A percentile compares a stretch with the other conserved stretches of the same genome.
phyloP scores from a whole-genome alignment of 306 rosid species.

The Quercus aquifolioides region DNA sequence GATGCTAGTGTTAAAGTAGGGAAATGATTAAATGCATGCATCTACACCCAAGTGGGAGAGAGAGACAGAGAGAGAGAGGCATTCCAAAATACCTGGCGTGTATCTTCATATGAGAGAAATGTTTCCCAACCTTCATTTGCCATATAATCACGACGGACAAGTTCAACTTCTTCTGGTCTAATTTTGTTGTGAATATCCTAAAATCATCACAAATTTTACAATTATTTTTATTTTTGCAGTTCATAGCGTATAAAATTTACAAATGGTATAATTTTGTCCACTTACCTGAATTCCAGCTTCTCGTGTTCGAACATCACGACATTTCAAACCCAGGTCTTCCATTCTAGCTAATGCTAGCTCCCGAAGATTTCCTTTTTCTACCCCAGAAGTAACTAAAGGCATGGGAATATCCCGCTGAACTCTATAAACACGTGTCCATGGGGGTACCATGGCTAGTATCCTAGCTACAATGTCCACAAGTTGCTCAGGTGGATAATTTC shows the following conservation, averaged over 20 bases:
- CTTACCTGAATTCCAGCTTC: conserved; percentile 98
- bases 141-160: conserved; percentile 86
- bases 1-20: background rate
- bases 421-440: conserved; percentile 99
- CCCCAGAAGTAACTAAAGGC: conserved; percentile 98
- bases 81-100: conserved; percentile 59
- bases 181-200: conserved; percentile 96
- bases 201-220: background rate
- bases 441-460: conserved; percentile 95
- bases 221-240: conserved; percentile 4
- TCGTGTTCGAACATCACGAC: conserved; percentile 95
- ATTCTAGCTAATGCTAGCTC: conserved; percentile 94
- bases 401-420: conserved; percentile 98
- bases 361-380: conserved; percentile 94
- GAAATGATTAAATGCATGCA: background rate
- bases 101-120: conserved; percentile 89
- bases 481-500: conserved; percentile 98
- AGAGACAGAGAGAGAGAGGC: background rate
- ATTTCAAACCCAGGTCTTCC: conserved; percentile 95
- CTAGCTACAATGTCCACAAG: conserved; percentile 95
- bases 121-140: conserved; percentile 99
- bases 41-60: background rate
- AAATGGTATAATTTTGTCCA: conserved; percentile 8
- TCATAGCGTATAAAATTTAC: conserved; percentile 2
- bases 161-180: conserved; percentile 92